Evolutionary conservation across 2,329 filamentous ascomycete species (phyloP).

Genomic region (Bimuria novae-zelandiae): DNA sequence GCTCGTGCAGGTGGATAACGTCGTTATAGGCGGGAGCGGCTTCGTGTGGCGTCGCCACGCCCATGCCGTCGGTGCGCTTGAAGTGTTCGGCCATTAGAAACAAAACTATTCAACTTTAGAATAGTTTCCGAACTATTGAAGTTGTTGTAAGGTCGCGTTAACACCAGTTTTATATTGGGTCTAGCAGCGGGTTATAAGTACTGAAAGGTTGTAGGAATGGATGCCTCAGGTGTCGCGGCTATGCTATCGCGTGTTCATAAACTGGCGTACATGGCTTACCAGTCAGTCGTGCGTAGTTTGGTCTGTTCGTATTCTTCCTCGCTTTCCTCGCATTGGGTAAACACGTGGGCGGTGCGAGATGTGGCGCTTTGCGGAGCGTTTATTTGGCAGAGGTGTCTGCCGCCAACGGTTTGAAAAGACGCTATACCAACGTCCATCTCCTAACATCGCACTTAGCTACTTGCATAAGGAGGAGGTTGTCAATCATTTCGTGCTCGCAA

Average conservation of each 20-base stretch:
- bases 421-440: too few species aligned
- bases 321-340: not conserved
- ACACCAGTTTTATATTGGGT: not conserved
- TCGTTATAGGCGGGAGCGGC: conserved; percentile 37
- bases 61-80: not conserved
- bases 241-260: conserved; percentile 13
- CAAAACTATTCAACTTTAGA: too few species aligned
- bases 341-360: not conserved
- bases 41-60: conserved; percentile 8
- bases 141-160: too few species aligned
- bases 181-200: not conserved
- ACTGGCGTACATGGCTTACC: not conserved
- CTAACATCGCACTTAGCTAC: too few species aligned
- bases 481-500: too few species aligned
- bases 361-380: too few species aligned
- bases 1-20: conserved; percentile 22
- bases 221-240: conserved; percentile 12
- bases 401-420: too few species aligned
- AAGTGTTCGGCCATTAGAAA: conserved; percentile 16
- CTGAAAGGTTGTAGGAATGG: not conserved
- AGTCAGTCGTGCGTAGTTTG: conserved; percentile 13
- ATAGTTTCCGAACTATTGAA: too few species aligned
- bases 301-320: conserved; percentile 4
- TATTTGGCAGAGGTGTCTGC: too few species aligned
- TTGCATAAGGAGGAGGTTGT: too few species aligned